Base-by-base conservation (phyloP, 2,329 filamentous ascomycete genomes). In the Pestalotiopsis sp. region DNA sequence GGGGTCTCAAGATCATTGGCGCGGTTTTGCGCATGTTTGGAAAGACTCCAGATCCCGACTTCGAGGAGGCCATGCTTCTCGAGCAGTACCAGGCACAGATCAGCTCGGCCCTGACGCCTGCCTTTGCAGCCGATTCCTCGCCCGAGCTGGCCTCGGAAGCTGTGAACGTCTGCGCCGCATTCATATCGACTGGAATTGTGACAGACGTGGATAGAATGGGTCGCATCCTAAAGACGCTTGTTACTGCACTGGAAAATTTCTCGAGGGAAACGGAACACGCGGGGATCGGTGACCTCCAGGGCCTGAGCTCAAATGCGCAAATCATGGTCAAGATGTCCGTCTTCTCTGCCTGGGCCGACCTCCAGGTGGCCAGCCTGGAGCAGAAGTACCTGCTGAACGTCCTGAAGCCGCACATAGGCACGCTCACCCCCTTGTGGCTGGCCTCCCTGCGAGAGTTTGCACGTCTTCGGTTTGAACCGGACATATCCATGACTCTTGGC, bases 61-160 rank as follows among this genome's bases (percentile, higher is more conserved):
- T 99, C 77, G 90, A 95, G n/a, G 96, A 99, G 80, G 96, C 93
- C 0, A 97, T 97, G 81, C 86, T 99, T 17, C 87, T 99, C 3
- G 97, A 99, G 79, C 96, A 99, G 80, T 99, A 99, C 76, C 97
- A 99, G 80, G 96, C 96, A 4, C 96, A 99, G 78, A 99, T 99
- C 77, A 95, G 95, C 75, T 98, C 96, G 20, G 96, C 96, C 0
- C 85, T 99, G 70, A 99, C 97, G 0, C 96, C 96, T 3, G 97
- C 96, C 0, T 99, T 99, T 81, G 95, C 96, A 1, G 92, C 91
- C 3, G 96, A 99, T 79, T 99, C 96, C 0, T 98, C 95, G 0
- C 95, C 97, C 0, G 96, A 99, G 79, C 85, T 99, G 17, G 97
- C 96, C 7, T 95, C 96, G 0, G 95, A 98, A 77, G 96, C 97